Base-by-base conservation (phyloP, 805 yeast species). In the Ogataea wickerhamii region DNA sequence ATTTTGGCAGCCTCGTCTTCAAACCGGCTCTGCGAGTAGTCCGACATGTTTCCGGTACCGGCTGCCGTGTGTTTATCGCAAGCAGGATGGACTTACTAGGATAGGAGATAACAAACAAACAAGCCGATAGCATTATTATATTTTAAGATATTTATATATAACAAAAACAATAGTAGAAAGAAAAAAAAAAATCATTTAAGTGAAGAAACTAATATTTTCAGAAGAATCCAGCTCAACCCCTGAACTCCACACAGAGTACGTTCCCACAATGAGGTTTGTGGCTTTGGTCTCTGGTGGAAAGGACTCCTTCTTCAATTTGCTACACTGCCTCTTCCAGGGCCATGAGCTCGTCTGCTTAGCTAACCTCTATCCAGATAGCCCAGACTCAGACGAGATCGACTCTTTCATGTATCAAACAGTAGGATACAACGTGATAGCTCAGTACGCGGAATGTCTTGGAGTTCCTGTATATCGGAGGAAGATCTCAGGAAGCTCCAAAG, bases 381-480 rank as follows among this genome's bases (percentile, higher is more conserved):
- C 51, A 16, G 54, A 43, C 17, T 82, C 79, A 48, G 66, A 62
- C 37, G 98, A 93, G 59, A 64, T 93, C 37, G 97, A 93, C 58
- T 86, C 96, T 37, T 91, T 82, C 56, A 93, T 93, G 98, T 93
- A 86, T 61, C 98, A 93, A 62, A 93, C 98, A 0, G 98, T 93
- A 6, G 98, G 98, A 0, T 93, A 85, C 59, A 86, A 83, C 45
- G 76, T 84, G 3, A 69, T 93, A 2, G 71, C 74, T 0, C 60
- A 66, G 37, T 87, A 89, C 53, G 65, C 74, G 3, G 70, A 80
- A 43, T 85, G 95, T 52, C 64, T 85, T 28, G 89, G 78, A 6
- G 77, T 84, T 1, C 98, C 98, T 0, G 63, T 93, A 56, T 87
- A 81, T 53, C 64, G 95, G 35, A 76, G 73, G 5, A 68, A 70